Base-by-base conservation (phyloP, 2,329 filamentous ascomycete species). In the Cladophialophora bantiana region DNA sequence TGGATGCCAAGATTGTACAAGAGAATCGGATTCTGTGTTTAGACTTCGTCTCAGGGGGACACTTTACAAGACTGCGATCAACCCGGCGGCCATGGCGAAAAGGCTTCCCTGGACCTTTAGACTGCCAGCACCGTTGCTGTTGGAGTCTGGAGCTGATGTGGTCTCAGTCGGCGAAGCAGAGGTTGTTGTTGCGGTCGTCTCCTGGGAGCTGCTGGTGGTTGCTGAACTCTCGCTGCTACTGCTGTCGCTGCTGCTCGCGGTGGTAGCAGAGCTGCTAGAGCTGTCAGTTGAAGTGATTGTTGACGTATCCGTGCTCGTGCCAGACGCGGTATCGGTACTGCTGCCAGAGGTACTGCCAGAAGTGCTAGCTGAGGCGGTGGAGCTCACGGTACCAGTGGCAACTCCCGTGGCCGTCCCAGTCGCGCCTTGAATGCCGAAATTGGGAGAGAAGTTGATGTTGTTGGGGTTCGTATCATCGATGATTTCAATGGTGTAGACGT, bases 401-500 rank as follows among this genome's bases (percentile, higher is more conserved):
- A 64, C 34, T 20, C 67, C 70, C 34, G 72, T 64, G 3, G 75
- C 72, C 15, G 77, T 77, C n/a, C 77, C 81, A 65, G 79, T 81
- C 68, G 78, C 77, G 68, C 80, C 82, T 12, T 81, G 73, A 64
- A 87, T 77, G 42, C 79, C 77, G 77, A 86, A 87, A 67, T 79
- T 80, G 6, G 82, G 81, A 40, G 81, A 82, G 79, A 83, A 87
- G 80, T 86, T 86, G 75, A 76, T 78, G 67, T 80, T 73, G 57
- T 60, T 66, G 7, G 77, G 57, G 76, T 86, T 72, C 6, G 70
- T 70, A 71, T 84, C 83, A 70, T 79, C 76, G 73, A 84, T 76
- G 73, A 87, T 87, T 73, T 85, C 78, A 68, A 87, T 76, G 65
- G 83, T 82, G 79, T 86, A 86, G 74, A 83, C 78, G 63, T 60